A percentile compares a stretch with the other conserved stretches of the same genome.
Evolutionary conservation across 805 yeast species (phyloP).

Genomic region (Yarrowia yakushimensis): DNA sequence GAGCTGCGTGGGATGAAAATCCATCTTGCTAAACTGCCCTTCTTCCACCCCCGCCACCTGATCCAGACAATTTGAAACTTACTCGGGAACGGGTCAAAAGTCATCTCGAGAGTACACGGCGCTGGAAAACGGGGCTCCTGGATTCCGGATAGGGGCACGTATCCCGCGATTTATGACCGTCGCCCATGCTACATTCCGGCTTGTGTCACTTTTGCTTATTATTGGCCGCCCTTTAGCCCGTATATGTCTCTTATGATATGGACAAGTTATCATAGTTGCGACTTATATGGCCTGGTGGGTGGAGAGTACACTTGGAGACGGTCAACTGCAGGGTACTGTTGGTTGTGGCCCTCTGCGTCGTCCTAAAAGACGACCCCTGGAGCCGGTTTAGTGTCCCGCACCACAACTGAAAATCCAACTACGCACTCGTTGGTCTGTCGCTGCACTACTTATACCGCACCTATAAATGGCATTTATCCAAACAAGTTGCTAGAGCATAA

Average conservation of each 20-base stretch:
- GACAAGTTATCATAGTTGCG: neutral
- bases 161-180: neutral
- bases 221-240: neutral
- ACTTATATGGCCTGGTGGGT: slow-evolving; percentile 1
- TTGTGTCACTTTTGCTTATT: neutral
- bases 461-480: slow-evolving; percentile 13
- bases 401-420: too few relatives aligned
- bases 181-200: neutral
- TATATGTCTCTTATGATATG: slow-evolving; percentile 3
- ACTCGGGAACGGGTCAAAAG: neutral
- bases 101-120: neutral
- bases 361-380: too few relatives aligned
- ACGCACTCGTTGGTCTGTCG: too few relatives aligned
- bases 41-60: too few relatives aligned
- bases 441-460: too few relatives aligned
- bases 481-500: neutral
- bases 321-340: too few relatives aligned
- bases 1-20: neutral
- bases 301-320: neutral
- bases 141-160: neutral
- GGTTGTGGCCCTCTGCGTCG: too few relatives aligned
- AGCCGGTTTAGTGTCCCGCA: too few relatives aligned
- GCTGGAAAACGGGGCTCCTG: neutral
- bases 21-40: too few relatives aligned
- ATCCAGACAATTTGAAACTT: neutral